Evolutionary conservation across 2,329 filamentous ascomycete species (phyloP), one percentile per base, ranked within the genome.

Genomic region (Dactylellina cionopaga): DNA sequence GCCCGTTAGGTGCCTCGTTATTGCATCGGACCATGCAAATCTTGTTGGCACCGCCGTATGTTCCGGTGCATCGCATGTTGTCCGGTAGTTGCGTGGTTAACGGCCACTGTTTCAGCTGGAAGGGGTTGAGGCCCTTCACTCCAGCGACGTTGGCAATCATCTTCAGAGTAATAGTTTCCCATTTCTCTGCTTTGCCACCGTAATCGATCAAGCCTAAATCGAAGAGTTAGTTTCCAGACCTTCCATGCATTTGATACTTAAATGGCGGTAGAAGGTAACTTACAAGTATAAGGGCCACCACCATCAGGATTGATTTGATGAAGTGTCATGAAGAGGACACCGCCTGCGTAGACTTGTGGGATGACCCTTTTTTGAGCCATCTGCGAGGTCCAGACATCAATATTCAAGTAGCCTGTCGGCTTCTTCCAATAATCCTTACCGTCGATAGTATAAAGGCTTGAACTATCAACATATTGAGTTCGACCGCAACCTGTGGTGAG

Each of bases 121-220:
- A 27, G 7, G 46, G 22, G n/a, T 51, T 51, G 6, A 51, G 7
- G 17, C 46, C 46, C 2, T 15, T 19, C 2, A 9, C 25, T 2
- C 46, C 46, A 15, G 46, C 10, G n/a, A 27, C 13, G 22, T 51
- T 27, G 6, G 22, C 9, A 24, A 27, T 10, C 22, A 51, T 33
- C 46, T 27, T 51, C 7, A 51, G 15, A 10, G 43, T 13, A 6
- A 15, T 13, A 3, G 15, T 10, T 10, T 17, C 11, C 27, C 27
- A 60, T 17, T 81, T 78, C 51, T 81, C 77, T 15, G 83, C 87
- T 1, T 86, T 87, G 58, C 82, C 87, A 68, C 87, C 86, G 59
- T 81, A 80, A 76, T 88, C 88, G 78, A 89, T 87, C 82, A 86
- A 86, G 81, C 87, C 88, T 3, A n/a, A n/a, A n/a, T n/a, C n/a